These are phyloP conservation scores for Aspergillus niger DNA, from an alignment of 2,329 filamentous ascomycete species.

Conservation along the genomic window DNA sequence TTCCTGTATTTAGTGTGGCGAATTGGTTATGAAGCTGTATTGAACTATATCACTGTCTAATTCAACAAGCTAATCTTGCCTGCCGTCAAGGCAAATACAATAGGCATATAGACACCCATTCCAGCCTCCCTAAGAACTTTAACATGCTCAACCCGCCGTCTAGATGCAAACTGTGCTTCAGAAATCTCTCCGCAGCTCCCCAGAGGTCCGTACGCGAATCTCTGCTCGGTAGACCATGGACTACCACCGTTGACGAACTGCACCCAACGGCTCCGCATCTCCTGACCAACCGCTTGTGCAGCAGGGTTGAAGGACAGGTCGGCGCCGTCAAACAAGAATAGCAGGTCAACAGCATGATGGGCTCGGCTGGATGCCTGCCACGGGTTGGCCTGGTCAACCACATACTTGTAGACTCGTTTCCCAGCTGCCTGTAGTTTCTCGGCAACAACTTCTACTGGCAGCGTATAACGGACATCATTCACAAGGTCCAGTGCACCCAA, in stretches of 20 bases:
- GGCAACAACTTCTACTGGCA: slow-evolving; percentile 34
- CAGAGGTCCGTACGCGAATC: slow-evolving; percentile 46
- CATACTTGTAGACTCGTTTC: slow-evolving; percentile 41
- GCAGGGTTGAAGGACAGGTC: slow-evolving; percentile 39
- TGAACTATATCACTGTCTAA: slow-evolving; percentile 17
- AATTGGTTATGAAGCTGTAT: no score
- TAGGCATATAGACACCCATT: slow-evolving; percentile 31
- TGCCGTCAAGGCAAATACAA: slow-evolving; percentile 37
- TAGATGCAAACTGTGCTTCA: slow-evolving; percentile 33
- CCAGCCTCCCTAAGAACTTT: slow-evolving; percentile 34
- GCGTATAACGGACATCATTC: slow-evolving; percentile 34
- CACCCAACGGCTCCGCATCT: slow-evolving; percentile 47
- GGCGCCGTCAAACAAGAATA: slow-evolving; percentile 48
- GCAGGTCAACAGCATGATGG: slow-evolving; percentile 52
- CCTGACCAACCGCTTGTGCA: slow-evolving; percentile 36
- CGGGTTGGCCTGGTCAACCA: slow-evolving; percentile 51
- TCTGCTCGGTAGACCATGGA: slow-evolving; percentile 39
- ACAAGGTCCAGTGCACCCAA: slow-evolving; percentile 43
- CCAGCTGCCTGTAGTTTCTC: slow-evolving; percentile 28
- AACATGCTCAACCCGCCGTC: slow-evolving; percentile 37
- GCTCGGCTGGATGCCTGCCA: slow-evolving; percentile 51
- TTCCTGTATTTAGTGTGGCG: no score
- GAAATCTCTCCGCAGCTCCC: slow-evolving; percentile 39
- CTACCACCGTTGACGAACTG: slow-evolving; percentile 38
- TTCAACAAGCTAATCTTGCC: slow-evolving; percentile 49